Conservation (phyloP, 495 filamentous ascomycete species). For the Apiosordaria backusii region DNA sequence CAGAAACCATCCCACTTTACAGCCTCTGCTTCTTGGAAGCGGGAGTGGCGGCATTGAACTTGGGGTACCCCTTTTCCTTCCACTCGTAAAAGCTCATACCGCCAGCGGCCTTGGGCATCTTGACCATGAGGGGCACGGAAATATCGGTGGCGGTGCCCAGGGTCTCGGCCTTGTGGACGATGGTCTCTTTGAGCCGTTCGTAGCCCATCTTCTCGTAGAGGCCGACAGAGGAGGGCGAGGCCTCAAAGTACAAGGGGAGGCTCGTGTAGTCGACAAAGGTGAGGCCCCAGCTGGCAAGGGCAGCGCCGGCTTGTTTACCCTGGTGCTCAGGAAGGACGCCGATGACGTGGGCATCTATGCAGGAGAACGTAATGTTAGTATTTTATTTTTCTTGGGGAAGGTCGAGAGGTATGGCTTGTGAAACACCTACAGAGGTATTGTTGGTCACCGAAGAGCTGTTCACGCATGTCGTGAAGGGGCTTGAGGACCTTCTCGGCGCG, state of each 20-base stretch:
- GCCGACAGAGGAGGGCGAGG: conserved; percentile 26
- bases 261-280: conserved; percentile 36
- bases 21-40: not conserved
- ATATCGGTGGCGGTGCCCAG: conserved; percentile 27
- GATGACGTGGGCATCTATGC: conserved; percentile 32
- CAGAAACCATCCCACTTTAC: no score
- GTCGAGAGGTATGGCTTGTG: no score
- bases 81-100: conserved; percentile 30
- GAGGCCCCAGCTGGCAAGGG: conserved; percentile 43
- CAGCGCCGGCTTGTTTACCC: conserved; percentile 39
- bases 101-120: conserved; percentile 27
- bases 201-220: conserved; percentile 33
- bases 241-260: conserved; percentile 38
- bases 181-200: conserved; percentile 27
- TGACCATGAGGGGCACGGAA: conserved; percentile 29
- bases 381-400: not conserved
- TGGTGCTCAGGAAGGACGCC: conserved; percentile 35
- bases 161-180: conserved; percentile 33
- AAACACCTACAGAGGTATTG: conserved; percentile 32
- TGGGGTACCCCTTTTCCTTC: conserved; percentile 26
- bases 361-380: not conserved
- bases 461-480: conserved; percentile 29
- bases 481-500: conserved; percentile 31
- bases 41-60: conserved; percentile 2
- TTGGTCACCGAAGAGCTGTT: conserved; percentile 28